Evolutionary conservation across 345 rosid genomes (phyloP), one percentile per base, ranked within the genome.

Genomic region (Raphanus sativus): DNA sequence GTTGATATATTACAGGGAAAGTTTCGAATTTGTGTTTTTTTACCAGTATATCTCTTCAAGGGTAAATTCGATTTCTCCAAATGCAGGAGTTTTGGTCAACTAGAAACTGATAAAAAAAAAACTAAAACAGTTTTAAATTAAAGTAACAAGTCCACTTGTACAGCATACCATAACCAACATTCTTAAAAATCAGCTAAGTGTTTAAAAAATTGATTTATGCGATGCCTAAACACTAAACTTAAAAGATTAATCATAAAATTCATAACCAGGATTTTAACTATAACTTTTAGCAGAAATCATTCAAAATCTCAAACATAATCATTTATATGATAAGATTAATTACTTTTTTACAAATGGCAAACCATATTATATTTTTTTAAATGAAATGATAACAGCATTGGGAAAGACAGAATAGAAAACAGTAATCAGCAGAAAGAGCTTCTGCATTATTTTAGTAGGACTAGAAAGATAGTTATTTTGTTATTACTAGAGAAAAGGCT

Each of bases 381-480:
- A 34, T 62, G 30, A 76, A 76, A 76, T 15, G 58, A 63, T 12
- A 56, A 36, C 16, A 24, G 52, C 81, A 71, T 77, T 70, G 81
- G 76, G 21, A 77, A 77, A 70, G 81, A 70, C 76, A 62, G 11
- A 58, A 65, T 13, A 71, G 2, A 28, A 1, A 62, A 69, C 52
- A 60, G 26, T 61, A 29, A 60, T 29, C 24, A 24, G 21, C 11
- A 74, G 36, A n/a, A 16, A 38, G 71, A 73, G 13, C 6, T 5
- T 1, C 15, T 42, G 60, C 66, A 29, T 52, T 29, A 33, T 34
- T 32, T 21, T 10, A 40, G 52, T 13, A 76, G 8, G 4, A 24
- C 21, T 36, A 66, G 25, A 58, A 71, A 76, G 73, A 45, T 58
- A n/a, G 52, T 77, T 6, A 24, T 56, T 71, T 69, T 63, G 75